A percentile compares a stretch with the other conserved stretches of the same genome.
These are phyloP conservation scores for Sporothrix curviconia DNA, from an alignment of 2,329 filamentous ascomycete species.

Conservation along the genomic window DNA sequence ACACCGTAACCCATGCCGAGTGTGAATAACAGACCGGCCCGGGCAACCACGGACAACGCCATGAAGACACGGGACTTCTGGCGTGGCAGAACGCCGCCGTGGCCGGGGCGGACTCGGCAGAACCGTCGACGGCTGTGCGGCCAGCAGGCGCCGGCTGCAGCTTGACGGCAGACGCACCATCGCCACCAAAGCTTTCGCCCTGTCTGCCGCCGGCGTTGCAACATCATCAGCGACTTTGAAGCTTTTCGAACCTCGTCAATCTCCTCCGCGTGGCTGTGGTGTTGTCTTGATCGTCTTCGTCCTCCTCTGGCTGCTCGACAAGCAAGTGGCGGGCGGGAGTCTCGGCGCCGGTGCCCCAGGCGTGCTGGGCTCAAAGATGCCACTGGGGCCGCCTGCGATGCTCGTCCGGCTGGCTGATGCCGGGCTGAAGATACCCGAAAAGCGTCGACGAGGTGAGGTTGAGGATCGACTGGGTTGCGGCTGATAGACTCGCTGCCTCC, in stretches of 20 bases:
- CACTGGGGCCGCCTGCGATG: conserved; percentile 13
- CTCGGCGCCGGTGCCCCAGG: conserved; percentile 76
- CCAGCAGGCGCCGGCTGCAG: background rate
- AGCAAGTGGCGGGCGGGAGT: conserved; percentile 44
- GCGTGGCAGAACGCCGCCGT: conserved; percentile 21
- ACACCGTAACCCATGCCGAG: conserved; percentile 79
- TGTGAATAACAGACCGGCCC: conserved; percentile 62
- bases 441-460: conserved; percentile 87
- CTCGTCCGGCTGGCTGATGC: conserved; percentile 32
- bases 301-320: background rate
- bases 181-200: conserved; percentile 1
- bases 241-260: conserved; percentile 18
- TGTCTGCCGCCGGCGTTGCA: conserved; percentile 14
- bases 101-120: conserved; percentile 21
- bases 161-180: background rate
- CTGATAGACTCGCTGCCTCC: conserved; percentile 39
- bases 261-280: conserved; percentile 1
- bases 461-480: conserved; percentile 68
- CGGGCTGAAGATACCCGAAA: conserved; percentile 80
- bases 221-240: conserved; percentile 17
- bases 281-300: background rate
- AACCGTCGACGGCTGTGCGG: conserved; percentile 29
- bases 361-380: conserved; percentile 47
- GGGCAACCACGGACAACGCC: conserved; percentile 47
- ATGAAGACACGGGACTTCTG: conserved; percentile 26